phyloP scores from a whole-genome alignment of 202 grass and related monocot species.

The Setaria italica region DNA sequence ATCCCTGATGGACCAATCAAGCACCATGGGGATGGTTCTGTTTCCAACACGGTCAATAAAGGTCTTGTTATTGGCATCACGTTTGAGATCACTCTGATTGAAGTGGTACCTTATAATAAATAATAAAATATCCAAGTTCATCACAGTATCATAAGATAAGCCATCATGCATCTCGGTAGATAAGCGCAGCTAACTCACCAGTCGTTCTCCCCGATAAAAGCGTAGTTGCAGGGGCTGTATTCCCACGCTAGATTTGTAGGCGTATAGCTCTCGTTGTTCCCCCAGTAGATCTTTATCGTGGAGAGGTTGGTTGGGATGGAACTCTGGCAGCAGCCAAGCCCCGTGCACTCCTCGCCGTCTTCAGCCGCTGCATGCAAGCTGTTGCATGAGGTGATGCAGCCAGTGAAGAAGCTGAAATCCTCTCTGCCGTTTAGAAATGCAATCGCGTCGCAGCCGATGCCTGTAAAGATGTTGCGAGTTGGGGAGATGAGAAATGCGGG shows the following conservation, averaged over 20 bases:
- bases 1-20: too few species aligned
- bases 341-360: not conserved
- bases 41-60: too few species aligned
- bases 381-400: not conserved
- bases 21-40: too few species aligned
- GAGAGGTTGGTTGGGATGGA: not conserved
- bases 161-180: too few species aligned
- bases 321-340: not conserved
- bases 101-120: not conserved
- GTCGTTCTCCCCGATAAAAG: too few species aligned
- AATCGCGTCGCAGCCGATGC: not conserved
- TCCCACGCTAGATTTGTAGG: too few species aligned
- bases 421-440: not conserved
- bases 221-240: not conserved
- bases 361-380: not conserved
- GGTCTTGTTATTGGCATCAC: too few species aligned
- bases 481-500: not conserved
- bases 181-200: too few species aligned
- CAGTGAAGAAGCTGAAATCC: not conserved
- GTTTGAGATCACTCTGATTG: too few species aligned
- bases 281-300: not conserved
- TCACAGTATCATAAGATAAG: too few species aligned
- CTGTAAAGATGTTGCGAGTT: not conserved
- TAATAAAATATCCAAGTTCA: too few species aligned
- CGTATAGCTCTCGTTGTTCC: too few species aligned